Percentiles rank a stretch among this genome's conserved stretches.
phyloP scores from a whole-genome alignment of 306 rosid genomes.

The Prunus salicina region DNA sequence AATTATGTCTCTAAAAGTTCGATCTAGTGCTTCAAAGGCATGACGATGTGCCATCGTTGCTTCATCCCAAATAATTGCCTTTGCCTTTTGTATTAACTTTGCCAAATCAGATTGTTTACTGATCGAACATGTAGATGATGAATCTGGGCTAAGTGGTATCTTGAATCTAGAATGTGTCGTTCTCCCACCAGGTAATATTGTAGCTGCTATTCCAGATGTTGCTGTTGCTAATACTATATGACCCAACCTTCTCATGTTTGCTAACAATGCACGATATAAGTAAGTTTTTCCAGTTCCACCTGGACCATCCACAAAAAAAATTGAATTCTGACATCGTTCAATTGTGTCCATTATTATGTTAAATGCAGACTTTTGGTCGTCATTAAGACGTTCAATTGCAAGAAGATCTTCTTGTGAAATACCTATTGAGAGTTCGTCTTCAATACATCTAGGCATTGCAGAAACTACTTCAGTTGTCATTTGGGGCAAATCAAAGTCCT shows the following conservation, averaged over 20 bases:
- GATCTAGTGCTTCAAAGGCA: too few species aligned
- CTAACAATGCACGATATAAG: neutral
- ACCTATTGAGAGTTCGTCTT: neutral
- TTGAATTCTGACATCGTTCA: too few species aligned
- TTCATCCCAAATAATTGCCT: neutral
- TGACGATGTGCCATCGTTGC: too few species aligned
- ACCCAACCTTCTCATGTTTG: neutral
- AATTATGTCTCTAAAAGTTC: too few species aligned
- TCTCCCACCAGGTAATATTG: neutral
- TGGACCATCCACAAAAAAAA: too few species aligned
- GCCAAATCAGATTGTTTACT: neutral
- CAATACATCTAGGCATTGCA: neutral
- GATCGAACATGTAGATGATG: neutral
- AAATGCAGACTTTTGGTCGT: neutral
- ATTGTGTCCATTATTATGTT: neutral
- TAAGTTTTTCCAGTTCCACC: too few species aligned
- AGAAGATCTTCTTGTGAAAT: neutral
- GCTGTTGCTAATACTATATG: neutral
- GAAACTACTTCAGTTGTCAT: neutral
- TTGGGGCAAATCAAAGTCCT: neutral
- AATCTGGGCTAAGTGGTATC: neutral
- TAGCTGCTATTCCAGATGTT: neutral
- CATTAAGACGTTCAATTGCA: neutral
- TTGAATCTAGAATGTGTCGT: constrained; percentile 5
- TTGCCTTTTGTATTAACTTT: neutral